Evolutionary conservation across 768 basidiomycete species (phyloP), one percentile per base, ranked within the genome.

Genomic region (Pleurotus giganteus): DNA sequence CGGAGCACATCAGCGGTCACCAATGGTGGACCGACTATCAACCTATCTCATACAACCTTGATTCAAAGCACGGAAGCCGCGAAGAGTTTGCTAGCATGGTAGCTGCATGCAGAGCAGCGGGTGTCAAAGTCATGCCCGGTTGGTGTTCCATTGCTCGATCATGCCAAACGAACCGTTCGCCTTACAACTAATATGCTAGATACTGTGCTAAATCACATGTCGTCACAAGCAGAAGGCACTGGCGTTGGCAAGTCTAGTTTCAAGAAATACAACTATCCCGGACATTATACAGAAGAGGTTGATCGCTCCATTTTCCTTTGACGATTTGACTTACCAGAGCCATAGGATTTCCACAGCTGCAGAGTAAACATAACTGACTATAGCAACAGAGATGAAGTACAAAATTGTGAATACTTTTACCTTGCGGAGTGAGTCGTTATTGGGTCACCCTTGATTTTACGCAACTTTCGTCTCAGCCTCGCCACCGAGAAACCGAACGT

Each of bases 21-120:
- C 75, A 86, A 60, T 88, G 86, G 86, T 88, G 86, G 86, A 88
- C 86, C 0, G 86, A 87, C 63, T 88, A 89, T 61, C 86, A 80
- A 55, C 80, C 82, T 2, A 84, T 86, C 0, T 86, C 85, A 1
- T 86, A 88, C 63, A 85, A 51, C 6, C 62, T 87, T 45, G 82
- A 75, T 1, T 86, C 84, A 0, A 88, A 88, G 64, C 82, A 83
- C 1, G 87, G 86, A 4, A 73, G 80, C 57, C 75, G 83, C 11
- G 54, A 65, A 2, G 82, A 86, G 56, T 86, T 74, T 23, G 44
- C 63, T 63, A 69, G 53, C 65, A 79, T 85, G 83, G 64, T 84
- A n/a, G 57, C 63, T 2, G 61, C 76, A 0, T 84, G 83, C 62
- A 79, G 81, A 58, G 60, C 67, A 17, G 82, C 80, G 15, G 82